Percentiles rank a stretch among this genome's conserved stretches.
Evolutionary conservation across 2,329 filamentous ascomycete species (phyloP).

Genomic region (Claviceps digitariae): DNA sequence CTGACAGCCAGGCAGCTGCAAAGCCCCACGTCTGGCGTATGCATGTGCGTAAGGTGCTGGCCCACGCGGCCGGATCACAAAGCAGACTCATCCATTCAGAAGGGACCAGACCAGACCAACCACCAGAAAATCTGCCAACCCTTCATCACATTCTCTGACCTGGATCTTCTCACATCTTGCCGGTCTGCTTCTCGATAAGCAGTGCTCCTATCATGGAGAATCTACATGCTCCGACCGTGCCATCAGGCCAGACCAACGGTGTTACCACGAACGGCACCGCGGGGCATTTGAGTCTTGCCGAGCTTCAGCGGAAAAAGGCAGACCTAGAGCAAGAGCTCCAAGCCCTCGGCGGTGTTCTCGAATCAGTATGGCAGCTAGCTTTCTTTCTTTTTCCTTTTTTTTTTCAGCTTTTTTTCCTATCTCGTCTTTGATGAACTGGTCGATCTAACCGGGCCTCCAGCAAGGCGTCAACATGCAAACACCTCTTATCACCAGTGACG

Average conservation of each 20-base stretch:
- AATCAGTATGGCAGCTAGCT: constrained; percentile 52
- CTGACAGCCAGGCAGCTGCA: neutral
- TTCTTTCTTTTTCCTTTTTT: neutral
- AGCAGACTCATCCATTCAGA: neutral
- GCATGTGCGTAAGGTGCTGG: neutral
- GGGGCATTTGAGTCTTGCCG: constrained; percentile 54
- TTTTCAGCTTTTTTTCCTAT: neutral
- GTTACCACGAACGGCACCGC: constrained; percentile 46
- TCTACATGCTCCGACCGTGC: constrained; percentile 44
- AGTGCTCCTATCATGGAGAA: constrained; percentile 31
- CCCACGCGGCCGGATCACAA: neutral
- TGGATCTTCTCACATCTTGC: neutral
- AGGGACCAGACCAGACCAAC: neutral
- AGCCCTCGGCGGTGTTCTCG: constrained; percentile 72
- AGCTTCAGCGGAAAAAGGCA: constrained; percentile 77
- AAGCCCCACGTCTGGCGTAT: neutral
- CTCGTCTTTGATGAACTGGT: neutral
- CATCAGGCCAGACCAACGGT: constrained; percentile 62
- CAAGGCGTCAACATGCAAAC: constrained; percentile 92
- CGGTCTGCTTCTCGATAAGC: neutral
- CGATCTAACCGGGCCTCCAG: constrained; percentile 31
- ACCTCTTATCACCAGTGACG: constrained; percentile 71
- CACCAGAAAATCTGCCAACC: neutral
- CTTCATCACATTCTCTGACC: neutral
- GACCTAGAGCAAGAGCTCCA: constrained; percentile 75